These are phyloP conservation scores for Botrytis deweyae DNA, from an alignment of 2,329 filamentous ascomycete species.

Conservation along the genomic window DNA sequence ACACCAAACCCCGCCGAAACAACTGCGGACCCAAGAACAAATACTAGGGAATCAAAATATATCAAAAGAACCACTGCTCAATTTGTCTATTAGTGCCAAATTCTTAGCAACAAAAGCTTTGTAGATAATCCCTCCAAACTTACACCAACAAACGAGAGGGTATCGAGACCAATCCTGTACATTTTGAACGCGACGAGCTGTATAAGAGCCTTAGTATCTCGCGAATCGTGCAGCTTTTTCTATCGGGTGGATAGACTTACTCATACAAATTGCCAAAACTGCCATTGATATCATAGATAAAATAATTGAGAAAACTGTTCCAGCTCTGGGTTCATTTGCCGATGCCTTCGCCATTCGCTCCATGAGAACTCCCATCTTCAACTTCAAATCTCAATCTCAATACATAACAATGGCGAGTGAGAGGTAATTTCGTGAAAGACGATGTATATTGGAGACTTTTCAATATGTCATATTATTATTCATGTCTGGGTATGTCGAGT, in stretches of 20 bases:
- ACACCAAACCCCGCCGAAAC: constrained; percentile 58
- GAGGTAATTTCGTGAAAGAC: background rate
- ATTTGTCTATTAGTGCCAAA: constrained; percentile 4
- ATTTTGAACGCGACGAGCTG: constrained; percentile 34
- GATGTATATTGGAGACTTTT: background rate
- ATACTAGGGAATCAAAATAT: constrained; percentile 59
- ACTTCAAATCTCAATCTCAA: background rate
- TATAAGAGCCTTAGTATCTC: background rate
- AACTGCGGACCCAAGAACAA: constrained; percentile 57
- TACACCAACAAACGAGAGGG: constrained; percentile 36
- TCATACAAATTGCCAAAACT: constrained; percentile 31
- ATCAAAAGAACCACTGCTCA: constrained; percentile 57
- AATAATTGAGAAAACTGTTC: constrained; percentile 28
- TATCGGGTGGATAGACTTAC: constrained; percentile 21
- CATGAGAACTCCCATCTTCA: background rate
- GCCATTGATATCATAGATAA: constrained; percentile 30
- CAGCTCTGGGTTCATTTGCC: constrained; percentile 26
- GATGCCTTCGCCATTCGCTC: constrained; percentile 2
- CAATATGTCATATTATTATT: background rate
- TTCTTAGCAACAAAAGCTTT: background rate
- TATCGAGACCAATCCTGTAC: constrained; percentile 32
- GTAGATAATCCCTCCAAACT: constrained; percentile 10
- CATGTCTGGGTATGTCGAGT: background rate
- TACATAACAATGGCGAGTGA: too few species aligned
- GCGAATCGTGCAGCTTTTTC: background rate